Percentiles rank a stretch among this genome's conserved stretches.
These are phyloP conservation scores for Pseudogymnoascus sp. DNA, from an alignment of 2,329 filamentous ascomycete genomes.

Conservation along the genomic window DNA sequence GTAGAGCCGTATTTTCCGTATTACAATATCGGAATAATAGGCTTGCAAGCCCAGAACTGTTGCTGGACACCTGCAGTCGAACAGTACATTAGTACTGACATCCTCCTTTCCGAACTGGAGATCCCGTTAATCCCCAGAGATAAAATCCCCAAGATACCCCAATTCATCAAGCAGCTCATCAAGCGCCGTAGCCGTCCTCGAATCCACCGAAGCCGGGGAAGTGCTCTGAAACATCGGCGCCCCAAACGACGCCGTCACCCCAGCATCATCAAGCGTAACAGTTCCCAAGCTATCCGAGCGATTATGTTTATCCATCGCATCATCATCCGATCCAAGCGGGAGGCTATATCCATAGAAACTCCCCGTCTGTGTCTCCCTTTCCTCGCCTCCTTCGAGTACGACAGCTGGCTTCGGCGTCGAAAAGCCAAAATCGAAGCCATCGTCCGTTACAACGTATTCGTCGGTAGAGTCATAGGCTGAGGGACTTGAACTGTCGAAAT, in stretches of 20 bases:
- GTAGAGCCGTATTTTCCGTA: background rate
- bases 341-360: background rate
- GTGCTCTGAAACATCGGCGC: background rate
- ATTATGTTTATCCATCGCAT: background rate
- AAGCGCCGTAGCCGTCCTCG: constrained; percentile 23
- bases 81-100: background rate
- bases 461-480: constrained; percentile 17
- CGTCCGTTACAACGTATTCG: constrained; percentile 11
- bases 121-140: constrained; percentile 22
- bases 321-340: background rate
- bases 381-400: background rate
- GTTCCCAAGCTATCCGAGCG: constrained; percentile 6
- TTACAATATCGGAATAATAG: background rate
- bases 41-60: background rate
- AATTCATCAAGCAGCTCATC: constrained; percentile 42
- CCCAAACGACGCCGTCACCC: constrained; percentile 21
- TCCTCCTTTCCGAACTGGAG: background rate
- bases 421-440: constrained; percentile 19
- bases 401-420: background rate
- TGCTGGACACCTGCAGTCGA: background rate
- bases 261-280: constrained; percentile 14
- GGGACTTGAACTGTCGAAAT: constrained; percentile 18
- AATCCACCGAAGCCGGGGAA: background rate
- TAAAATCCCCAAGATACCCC: constrained; percentile 41
- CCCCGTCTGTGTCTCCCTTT: background rate